These are phyloP conservation scores for Verticillium tricorpus DNA, from an alignment of 2,329 filamentous ascomycete species.

Conservation along the genomic window DNA sequence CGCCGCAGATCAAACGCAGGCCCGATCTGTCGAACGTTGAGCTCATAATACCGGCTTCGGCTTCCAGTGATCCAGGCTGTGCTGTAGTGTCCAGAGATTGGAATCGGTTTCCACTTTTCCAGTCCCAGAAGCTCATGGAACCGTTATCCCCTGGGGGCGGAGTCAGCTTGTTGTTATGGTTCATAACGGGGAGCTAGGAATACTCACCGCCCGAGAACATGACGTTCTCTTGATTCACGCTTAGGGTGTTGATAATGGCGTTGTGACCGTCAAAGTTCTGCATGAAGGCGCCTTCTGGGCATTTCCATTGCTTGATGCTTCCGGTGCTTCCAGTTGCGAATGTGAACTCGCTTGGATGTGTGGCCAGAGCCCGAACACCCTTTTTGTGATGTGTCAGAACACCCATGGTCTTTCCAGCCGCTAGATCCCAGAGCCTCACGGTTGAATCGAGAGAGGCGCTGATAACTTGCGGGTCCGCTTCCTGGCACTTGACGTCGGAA, in stretches of 20 bases:
- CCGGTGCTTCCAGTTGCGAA: conserved; percentile 90
- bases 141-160: conserved; percentile 68
- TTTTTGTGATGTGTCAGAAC: conserved; percentile 98
- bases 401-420: conserved; percentile 92
- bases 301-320: conserved; percentile 99
- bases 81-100: conserved; percentile 87
- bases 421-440: conserved; percentile 90
- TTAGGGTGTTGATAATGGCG: conserved; percentile 88
- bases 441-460: conserved; percentile 89
- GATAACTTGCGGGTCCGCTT: conserved; percentile 94
- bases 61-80: conserved; percentile 89
- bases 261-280: conserved; percentile 98
- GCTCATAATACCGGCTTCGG: conserved; percentile 91
- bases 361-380: conserved; percentile 78
- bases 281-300: conserved; percentile 97
- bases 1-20: conserved; percentile 83
- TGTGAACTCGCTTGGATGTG: conserved; percentile 90
- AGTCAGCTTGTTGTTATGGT: neutral
- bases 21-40: conserved; percentile 90
- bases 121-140: conserved; percentile 97
- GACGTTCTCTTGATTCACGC: conserved; percentile 92
- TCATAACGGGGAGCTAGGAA: too few species aligned
- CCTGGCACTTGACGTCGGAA: conserved; percentile 84
- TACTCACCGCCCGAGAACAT: conserved; percentile 74
- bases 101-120: conserved; percentile 93